Evolutionary conservation across 106 monocot genomes (phyloP).

Genomic region (Allium fistulosum): DNA sequence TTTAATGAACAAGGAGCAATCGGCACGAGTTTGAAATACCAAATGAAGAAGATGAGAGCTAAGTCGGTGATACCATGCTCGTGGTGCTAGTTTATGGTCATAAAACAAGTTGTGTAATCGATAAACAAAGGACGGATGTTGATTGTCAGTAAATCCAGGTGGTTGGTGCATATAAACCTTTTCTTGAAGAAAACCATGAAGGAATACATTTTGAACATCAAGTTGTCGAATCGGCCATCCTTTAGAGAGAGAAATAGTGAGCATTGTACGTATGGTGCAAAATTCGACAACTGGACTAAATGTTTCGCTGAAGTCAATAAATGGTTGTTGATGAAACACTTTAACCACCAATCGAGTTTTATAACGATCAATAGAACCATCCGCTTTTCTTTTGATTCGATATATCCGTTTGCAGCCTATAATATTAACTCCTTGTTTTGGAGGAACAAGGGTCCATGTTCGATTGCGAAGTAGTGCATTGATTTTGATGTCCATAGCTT

Average conservation of each 20-base stretch:
- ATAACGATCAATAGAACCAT: background rate
- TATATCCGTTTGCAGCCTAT: conserved; percentile 11
- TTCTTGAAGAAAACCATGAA: conserved; percentile 7
- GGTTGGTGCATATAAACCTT: conserved; percentile 13
- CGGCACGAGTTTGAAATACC: background rate
- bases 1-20: background rate
- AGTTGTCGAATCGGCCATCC: background rate
- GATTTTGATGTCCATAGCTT: background rate
- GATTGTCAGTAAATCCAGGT: background rate
- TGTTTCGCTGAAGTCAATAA: conserved; percentile 9
- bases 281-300: conserved; percentile 13
- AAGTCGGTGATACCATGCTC: background rate
- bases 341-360: conserved; percentile 7
- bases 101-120: background rate
- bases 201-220: background rate
- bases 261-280: conserved; percentile 1
- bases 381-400: background rate
- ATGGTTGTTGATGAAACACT: conserved; percentile 5
- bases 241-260: background rate
- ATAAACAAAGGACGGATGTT: conserved; percentile 2
- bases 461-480: background rate
- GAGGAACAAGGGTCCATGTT: background rate
- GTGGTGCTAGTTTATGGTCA: conserved; percentile 16
- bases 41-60: background rate
- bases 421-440: background rate